Percentiles rank a stretch among this genome's conserved stretches.
phyloP scores from a whole-genome alignment of 352 stramenopile species.

The Phytophthora citrophthora region DNA sequence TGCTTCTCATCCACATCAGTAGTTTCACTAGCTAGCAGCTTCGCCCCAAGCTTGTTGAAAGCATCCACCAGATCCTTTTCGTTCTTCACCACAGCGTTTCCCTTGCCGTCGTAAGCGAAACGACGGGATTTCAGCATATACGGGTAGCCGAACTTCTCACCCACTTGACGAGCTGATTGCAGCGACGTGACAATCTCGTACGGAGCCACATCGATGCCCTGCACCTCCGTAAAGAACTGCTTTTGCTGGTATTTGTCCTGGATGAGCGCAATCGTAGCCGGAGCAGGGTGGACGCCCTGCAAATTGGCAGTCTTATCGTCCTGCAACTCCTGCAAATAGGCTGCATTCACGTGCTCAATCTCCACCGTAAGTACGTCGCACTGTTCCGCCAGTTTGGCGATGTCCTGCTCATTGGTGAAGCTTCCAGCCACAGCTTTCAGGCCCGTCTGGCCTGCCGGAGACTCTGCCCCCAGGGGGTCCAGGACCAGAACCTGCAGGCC shows the following conservation, averaged over 20 bases:
- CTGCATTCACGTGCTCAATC: conserved; percentile 98
- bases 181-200: conserved; percentile 61
- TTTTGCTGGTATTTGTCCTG: conserved; percentile 99
- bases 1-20: conserved; percentile 30
- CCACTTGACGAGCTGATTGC: conserved; percentile 49
- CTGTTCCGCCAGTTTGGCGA: conserved; percentile 72
- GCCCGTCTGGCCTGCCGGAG: conserved; percentile 76
- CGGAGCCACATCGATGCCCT: conserved; percentile 57
- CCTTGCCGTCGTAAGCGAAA: conserved; percentile 97
- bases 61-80: conserved; percentile 81
- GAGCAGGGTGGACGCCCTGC: conserved; percentile 77
- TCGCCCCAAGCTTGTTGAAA: conserved; percentile 81
- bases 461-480: conserved; percentile 86
- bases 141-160: conserved; percentile 91
- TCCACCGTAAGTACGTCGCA: conserved; percentile 97
- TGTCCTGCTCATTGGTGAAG: conserved; percentile 75
- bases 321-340: conserved; percentile 91
- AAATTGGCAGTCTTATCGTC: conserved; percentile 54
- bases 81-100: conserved; percentile 94
- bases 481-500: conserved; percentile 94
- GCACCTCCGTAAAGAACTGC: conserved; percentile 68
- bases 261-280: conserved; percentile 94
- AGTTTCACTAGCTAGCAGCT: conserved; percentile 13
- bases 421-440: conserved; percentile 74
- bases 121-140: conserved; percentile 98